Evolutionary conservation across 129 eudicot species (phyloP).

Genomic region (Lonicera japonica): DNA sequence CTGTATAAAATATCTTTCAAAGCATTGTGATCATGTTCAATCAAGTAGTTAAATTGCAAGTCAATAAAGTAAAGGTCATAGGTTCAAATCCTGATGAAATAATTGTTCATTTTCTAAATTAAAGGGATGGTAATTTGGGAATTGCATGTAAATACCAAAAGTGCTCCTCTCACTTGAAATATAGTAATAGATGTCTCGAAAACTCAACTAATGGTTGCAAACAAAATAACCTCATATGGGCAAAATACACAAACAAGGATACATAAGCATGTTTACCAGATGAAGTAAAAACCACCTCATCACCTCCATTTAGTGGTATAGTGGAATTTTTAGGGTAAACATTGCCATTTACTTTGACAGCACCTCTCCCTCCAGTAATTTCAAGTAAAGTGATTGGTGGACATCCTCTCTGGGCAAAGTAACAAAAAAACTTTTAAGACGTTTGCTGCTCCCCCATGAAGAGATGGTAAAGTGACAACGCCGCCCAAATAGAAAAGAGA

Average conservation of each 20-base stretch:
- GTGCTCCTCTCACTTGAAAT: no score
- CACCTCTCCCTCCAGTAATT: conserved; percentile 78
- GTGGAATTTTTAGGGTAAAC: conserved; percentile 53
- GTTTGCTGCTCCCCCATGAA: background rate
- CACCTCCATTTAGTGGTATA: conserved; percentile 63
- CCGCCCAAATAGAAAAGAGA: no score
- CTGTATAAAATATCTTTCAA: no score
- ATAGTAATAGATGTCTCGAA: no score
- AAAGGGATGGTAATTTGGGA: no score
- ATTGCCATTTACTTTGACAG: conserved; percentile 72
- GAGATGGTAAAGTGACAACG: background rate
- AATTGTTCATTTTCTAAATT: no score
- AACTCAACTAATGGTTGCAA: background rate
- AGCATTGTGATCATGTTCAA: no score
- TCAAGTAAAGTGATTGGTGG: conserved; percentile 59
- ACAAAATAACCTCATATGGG: no score
- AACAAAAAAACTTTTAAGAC: background rate
- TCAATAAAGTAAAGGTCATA: no score
- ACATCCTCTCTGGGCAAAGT: conserved; percentile 49
- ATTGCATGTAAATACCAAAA: no score
- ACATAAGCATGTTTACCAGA: conserved; percentile 80
- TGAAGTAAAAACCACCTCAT: conserved; percentile 78
- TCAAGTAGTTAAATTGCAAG: no score
- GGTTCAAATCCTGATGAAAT: no score
- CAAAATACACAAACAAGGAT: conserved; percentile 48